phyloP scores from a whole-genome alignment of 169 alveolate genomes.

The Amoebophrya sp. region DNA sequence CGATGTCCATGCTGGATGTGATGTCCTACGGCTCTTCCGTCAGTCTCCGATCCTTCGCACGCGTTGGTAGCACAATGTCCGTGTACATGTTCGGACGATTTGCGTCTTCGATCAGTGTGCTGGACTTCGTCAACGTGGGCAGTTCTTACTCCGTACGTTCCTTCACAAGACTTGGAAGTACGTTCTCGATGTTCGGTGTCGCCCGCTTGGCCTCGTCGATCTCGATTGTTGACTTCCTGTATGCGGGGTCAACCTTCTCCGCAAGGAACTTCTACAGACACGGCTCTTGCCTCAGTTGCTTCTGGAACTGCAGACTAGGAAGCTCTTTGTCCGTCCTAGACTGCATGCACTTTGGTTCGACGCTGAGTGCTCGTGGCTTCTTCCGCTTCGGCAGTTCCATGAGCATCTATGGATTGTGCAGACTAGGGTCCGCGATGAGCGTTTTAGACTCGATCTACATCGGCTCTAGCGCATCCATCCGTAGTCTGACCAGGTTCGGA shows the following conservation, averaged over 20 bases:
- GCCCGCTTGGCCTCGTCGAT: neutral
- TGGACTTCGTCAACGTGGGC: constrained; percentile 24
- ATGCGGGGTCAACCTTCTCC: constrained; percentile 13
- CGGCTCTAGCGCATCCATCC: constrained; percentile 4
- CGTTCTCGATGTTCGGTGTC: neutral
- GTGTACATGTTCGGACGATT: neutral
- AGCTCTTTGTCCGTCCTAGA: neutral
- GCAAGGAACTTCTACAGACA: neutral
- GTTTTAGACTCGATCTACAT: neutral
- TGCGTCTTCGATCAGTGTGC: neutral
- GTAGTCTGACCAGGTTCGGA: neutral
- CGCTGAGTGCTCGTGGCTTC: neutral
- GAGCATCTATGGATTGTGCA: neutral
- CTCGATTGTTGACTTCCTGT: neutral
- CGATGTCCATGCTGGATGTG: neutral
- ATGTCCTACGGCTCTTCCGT: neutral
- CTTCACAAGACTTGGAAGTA: constrained; percentile 18
- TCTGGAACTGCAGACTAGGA: neutral
- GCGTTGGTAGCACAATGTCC: constrained; percentile 22
- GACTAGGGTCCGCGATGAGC: constrained; percentile 2
- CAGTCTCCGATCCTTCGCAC: neutral
- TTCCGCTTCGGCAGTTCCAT: neutral
- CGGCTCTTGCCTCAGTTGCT: neutral
- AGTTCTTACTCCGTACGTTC: neutral
- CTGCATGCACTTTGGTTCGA: neutral